phyloP scores from a whole-genome alignment of 1,284 basidiomycete genomes.

The Ustilago curta region DNA sequence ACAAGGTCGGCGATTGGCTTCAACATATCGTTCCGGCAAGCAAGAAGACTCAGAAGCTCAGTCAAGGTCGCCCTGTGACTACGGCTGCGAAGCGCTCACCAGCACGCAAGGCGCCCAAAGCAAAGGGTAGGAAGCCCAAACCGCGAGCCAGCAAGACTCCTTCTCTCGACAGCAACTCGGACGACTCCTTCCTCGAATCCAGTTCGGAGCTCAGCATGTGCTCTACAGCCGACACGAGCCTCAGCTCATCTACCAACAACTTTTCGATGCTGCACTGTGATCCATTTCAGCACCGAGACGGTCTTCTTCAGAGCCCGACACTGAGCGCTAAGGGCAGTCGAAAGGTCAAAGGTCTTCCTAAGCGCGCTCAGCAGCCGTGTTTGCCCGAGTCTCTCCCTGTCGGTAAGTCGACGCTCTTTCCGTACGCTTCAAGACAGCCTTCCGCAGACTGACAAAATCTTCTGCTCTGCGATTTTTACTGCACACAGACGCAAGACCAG shows the following conservation, averaged over 20 bases:
- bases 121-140: constrained; percentile 18
- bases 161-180: constrained; percentile 8
- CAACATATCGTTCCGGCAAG: constrained; percentile 36
- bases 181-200: constrained; percentile 11
- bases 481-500: constrained; percentile 10
- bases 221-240: constrained; percentile 35
- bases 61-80: constrained; percentile 20
- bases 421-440: not conserved
- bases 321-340: constrained; percentile 18
- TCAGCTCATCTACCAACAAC: constrained; percentile 22
- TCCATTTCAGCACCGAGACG: constrained; percentile 14
- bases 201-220: constrained; percentile 45
- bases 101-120: constrained; percentile 15
- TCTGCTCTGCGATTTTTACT: not conserved
- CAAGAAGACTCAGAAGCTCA: constrained; percentile 25
- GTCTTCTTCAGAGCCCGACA: constrained; percentile 20
- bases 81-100: constrained; percentile 29
- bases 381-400: constrained; percentile 9
- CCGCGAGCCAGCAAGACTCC: constrained; percentile 21
- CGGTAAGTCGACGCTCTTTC: constrained; percentile 11
- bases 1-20: constrained; percentile 58
- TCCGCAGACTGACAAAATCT: not conserved
- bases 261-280: constrained; percentile 25
- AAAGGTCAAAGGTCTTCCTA: constrained; percentile 33
- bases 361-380: constrained; percentile 16